Base-by-base conservation (phyloP, 345 rosid species). In the Eucalyptus virginea region DNA sequence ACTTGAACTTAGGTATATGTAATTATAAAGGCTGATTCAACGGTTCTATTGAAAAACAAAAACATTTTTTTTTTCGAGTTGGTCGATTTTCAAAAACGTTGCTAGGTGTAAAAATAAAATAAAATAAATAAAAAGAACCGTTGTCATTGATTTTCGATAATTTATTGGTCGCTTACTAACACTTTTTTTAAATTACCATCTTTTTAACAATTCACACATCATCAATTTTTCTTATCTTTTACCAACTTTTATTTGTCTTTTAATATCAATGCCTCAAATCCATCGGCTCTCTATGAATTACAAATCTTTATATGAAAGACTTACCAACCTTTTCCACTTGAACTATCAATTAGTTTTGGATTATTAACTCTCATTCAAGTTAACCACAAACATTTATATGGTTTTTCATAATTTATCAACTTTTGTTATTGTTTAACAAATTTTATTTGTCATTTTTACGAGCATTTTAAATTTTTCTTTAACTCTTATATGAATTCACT, bases 51-150 rank as follows among this genome's bases (percentile, higher is more conserved):
- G 0, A 1, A 60, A 60, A 28, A 28, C 62, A 60, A 60, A 12
- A 28, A 60, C 67, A 6, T 60, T 60, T 60, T 60, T 56, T 21
- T 12, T 60, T 28, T 52, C 26, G 0, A 52, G 67, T 12, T 60
- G 67, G 13, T 56, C 30, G 0, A 60, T 60, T 60, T 60, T 60
- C 17, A 60, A 60, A 60, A 60, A 60, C 1, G 2, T 60, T 60
- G 67, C 32, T 60, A 26, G 15, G n/a, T 11, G n/a, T 60, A 0
- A 60, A 60, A 60, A 26, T 0, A 5, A 26, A 10, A 24, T 1
- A 23, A 56, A 24, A 9, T 23, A 24, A 5, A 1, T 8, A 26
- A 58, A 26, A 26, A 28, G 1, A 58, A 58, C 28, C 2, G 6
- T 58, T 26, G 67, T 60, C 1, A 28, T 11, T 60, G 67, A 60